These are phyloP conservation scores for Penicillium nordicum DNA, from an alignment of 2,329 filamentous ascomycete genomes.

Conservation along the genomic window DNA sequence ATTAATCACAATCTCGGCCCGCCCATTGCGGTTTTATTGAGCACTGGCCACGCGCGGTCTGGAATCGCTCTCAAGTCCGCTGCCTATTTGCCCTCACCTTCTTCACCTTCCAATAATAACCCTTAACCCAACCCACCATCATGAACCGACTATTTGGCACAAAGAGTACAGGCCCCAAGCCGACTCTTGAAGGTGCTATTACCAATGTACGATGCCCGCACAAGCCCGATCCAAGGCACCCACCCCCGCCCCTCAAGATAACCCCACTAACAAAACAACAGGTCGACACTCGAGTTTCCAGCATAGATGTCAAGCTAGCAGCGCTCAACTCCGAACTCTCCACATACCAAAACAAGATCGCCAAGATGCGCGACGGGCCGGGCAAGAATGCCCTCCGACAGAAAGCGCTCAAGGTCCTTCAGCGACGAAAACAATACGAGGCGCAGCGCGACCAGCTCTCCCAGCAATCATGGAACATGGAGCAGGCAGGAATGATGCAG, in stretches of 20 bases:
- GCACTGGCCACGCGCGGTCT: slow-evolving; percentile 9
- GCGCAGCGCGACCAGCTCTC: slow-evolving; percentile 89
- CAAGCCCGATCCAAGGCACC: neutral
- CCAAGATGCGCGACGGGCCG: slow-evolving; percentile 92
- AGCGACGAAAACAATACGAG: slow-evolving; percentile 93
- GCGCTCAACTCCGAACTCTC: slow-evolving; percentile 86
- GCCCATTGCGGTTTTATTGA: slow-evolving; percentile 1
- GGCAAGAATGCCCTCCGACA: slow-evolving; percentile 90
- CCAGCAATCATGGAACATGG: slow-evolving; percentile 97
- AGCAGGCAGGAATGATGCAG: slow-evolving; percentile 96
- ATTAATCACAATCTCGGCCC: slow-evolving; percentile 6
- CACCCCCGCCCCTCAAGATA: neutral
- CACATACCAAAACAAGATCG: slow-evolving; percentile 80
- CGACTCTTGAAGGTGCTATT: slow-evolving; percentile 80
- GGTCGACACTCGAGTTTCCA: slow-evolving; percentile 77
- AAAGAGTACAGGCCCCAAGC: slow-evolving; percentile 82
- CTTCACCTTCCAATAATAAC: neutral
- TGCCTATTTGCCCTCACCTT: slow-evolving; percentile 3
- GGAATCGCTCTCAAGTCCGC: slow-evolving; percentile 2
- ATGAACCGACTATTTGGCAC: slow-evolving; percentile 98
- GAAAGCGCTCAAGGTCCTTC: slow-evolving; percentile 89
- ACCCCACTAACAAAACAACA: slow-evolving; percentile 32
- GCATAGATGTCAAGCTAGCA: slow-evolving; percentile 90
- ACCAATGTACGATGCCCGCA: slow-evolving; percentile 58
- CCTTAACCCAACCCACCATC: slow-evolving; percentile 25